A percentile compares a stretch with the other conserved stretches of the same genome.
Conservation (phyloP, 2,329 filamentous ascomycete genomes). For the Alternaria panax region DNA sequence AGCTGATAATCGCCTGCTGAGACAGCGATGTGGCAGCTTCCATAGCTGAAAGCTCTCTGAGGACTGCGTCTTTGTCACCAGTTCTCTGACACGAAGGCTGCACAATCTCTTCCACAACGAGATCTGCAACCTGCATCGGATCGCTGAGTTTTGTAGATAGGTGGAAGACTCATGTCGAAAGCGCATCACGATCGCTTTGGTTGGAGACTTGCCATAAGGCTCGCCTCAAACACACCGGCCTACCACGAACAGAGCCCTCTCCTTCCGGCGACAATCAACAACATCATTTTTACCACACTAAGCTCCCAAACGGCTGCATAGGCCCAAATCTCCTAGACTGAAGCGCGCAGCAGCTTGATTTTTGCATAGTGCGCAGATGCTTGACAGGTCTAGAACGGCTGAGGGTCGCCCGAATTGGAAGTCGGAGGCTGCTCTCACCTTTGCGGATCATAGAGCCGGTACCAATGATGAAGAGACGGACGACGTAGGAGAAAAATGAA, state of each 20-base stretch:
- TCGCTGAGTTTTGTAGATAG: neutral
- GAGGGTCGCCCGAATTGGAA: constrained; percentile 12
- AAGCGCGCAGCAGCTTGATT: constrained; percentile 10
- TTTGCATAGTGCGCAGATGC: constrained; percentile 8
- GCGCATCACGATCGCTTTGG: neutral
- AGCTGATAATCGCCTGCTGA: neutral
- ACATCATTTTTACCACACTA: constrained; percentile 12
- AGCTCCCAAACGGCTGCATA: constrained; percentile 12
- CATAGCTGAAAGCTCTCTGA: neutral
- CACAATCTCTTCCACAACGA: neutral
- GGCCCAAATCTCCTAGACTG: constrained; percentile 18
- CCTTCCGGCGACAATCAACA: neutral
- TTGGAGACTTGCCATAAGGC: neutral
- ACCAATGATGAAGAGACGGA: neutral
- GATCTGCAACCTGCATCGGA: neutral
- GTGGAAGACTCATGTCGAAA: neutral
- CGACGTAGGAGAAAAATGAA: constrained; percentile 3
- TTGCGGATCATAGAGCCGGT: constrained; percentile 4
- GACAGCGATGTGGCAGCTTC: neutral
- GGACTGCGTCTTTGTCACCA: neutral
- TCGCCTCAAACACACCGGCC: neutral
- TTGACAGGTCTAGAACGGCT: constrained; percentile 13
- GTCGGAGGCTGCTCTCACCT: constrained; percentile 6
- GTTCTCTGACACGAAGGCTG: neutral
- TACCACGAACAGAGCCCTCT: constrained; percentile 10